Base-by-base conservation (phyloP, 1,284 basidiomycete genomes). In the Ganoderma meredithae region DNA sequence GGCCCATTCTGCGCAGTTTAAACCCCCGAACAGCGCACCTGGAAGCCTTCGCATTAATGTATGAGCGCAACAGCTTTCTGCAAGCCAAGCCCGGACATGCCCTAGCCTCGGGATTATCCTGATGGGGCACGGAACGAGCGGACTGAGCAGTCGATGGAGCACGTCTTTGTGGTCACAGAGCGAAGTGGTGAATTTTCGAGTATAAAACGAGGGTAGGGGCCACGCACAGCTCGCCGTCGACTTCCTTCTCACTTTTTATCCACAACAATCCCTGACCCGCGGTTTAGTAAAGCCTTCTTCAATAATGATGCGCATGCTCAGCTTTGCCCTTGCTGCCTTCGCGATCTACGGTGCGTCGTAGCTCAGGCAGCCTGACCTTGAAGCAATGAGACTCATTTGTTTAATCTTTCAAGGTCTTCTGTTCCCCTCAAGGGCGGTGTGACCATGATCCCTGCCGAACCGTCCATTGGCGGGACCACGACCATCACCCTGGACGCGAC, bases 251-350 rank as follows among this genome's bases (percentile, higher is more conserved):
- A 5, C 22, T 49, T 25, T 49, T 49, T n/a, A 6, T 44, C 22
- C 47, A 49, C n/a, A 2, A n/a, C 1, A 49, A 9, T n/a, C n/a
- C 17, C 47, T 47, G 44, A 36, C 19, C 6, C 5, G 22, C 9
- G 0, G n/a, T 22, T 9, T 2, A n/a, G n/a, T 49, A 13, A 17
- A 15, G 0, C 19, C 41, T 19, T 12, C 17, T 49, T n/a, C 47
- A 44, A 49, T 12, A n/a, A 49, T 49, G 22, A 49, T 49, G 47
- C 47, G 47, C 47, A 49, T 49, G 47, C 47, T 49, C 47, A 25
- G 47, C 47, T 49, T 49, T 49, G 47, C 22, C 17, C n/a, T 49
- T 25, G 22, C 19, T 9, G n/a, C 47, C 9, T 2, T 25, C n/a
- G n/a, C 22, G n/a, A 49, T 10, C 17, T 49, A 49, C 47, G 47